These are phyloP conservation scores for Microcyclospora tardicrescens DNA, from an alignment of 2,329 filamentous ascomycete genomes.

Conservation along the genomic window DNA sequence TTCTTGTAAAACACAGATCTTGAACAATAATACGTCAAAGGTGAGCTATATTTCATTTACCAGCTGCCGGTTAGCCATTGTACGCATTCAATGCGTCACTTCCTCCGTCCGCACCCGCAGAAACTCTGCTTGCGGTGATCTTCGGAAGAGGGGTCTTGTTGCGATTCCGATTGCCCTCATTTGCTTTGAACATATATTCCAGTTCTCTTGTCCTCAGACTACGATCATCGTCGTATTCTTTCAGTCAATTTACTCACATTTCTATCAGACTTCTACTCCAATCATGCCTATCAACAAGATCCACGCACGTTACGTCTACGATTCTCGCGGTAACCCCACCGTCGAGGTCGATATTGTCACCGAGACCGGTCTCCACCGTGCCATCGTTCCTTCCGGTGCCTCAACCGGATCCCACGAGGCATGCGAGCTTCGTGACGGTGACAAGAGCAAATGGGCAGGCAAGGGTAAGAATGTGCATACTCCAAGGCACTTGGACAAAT, in stretches of 20 bases:
- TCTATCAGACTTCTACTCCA: conserved; percentile 9
- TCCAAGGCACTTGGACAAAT: not conserved
- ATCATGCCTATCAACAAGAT: conserved; percentile 60
- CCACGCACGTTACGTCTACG: conserved; percentile 70
- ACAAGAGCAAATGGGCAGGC: conserved; percentile 41
- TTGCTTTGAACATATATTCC: too few relatives aligned
- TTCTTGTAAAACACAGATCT: not conserved
- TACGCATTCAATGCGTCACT: not conserved
- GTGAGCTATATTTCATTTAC: not conserved
- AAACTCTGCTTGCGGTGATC: not conserved
- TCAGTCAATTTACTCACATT: too few relatives aligned
- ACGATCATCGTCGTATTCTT: too few relatives aligned
- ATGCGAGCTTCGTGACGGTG: conserved; percentile 41
- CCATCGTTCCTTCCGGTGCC: conserved; percentile 92
- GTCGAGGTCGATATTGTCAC: conserved; percentile 97
- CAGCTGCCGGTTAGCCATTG: not conserved
- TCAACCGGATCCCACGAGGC: conserved; percentile 58
- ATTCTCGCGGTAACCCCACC: conserved; percentile 96
- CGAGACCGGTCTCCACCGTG: conserved; percentile 89
- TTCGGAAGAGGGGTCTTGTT: not conserved
- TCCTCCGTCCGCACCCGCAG: not conserved
- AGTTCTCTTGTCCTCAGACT: too few relatives aligned
- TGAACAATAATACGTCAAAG: too few relatives aligned
- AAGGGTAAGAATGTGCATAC: conserved; percentile 28
- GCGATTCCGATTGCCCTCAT: too few relatives aligned